A percentile compares a stretch with the other conserved stretches of the same genome.
Evolutionary conservation across 2,329 filamentous ascomycete species (phyloP).

Genomic region (Xylaria sp.): DNA sequence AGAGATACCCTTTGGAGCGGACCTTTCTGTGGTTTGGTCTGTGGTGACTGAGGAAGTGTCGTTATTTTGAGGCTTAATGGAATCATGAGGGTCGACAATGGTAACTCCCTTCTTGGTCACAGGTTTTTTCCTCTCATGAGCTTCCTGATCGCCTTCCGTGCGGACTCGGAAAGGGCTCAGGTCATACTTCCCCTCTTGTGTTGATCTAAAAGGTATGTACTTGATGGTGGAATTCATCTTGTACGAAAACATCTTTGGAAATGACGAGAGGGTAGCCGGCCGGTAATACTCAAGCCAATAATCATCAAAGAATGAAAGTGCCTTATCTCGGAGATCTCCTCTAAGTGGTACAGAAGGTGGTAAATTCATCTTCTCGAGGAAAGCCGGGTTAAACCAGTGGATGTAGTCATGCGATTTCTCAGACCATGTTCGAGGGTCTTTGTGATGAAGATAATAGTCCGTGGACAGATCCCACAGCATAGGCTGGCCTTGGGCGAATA

Average conservation of each 20-base stretch:
- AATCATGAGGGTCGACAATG: slow-evolving; percentile 70
- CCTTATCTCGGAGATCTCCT: slow-evolving; percentile 54
- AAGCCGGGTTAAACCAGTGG: slow-evolving; percentile 83
- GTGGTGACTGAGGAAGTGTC: slow-evolving; percentile 54
- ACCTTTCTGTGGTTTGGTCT: slow-evolving; percentile 50
- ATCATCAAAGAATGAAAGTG: slow-evolving; percentile 79
- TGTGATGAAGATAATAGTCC: slow-evolving; percentile 96
- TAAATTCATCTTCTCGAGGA: slow-evolving; percentile 72
- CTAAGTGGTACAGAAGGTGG: slow-evolving; percentile 59
- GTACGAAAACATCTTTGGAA: slow-evolving; percentile 91
- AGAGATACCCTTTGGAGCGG: slow-evolving; percentile 60
- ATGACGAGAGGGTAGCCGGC: slow-evolving; percentile 85
- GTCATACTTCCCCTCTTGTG: slow-evolving; percentile 80
- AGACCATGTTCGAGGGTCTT: slow-evolving; percentile 79
- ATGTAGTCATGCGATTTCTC: slow-evolving; percentile 78
- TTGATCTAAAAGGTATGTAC: slow-evolving; percentile 80
- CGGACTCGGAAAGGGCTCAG: slow-evolving; percentile 89
- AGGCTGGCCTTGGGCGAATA: slow-evolving; percentile 85
- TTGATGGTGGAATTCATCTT: slow-evolving; percentile 91
- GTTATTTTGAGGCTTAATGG: slow-evolving; percentile 53
- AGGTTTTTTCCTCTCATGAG: slow-evolving; percentile 68
- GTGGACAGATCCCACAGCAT: slow-evolving; percentile 97
- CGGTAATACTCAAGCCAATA: slow-evolving; percentile 99
- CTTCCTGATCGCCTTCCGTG: slow-evolving; percentile 69
- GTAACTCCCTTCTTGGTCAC: slow-evolving; percentile 72